Evolutionary conservation across 768 basidiomycete species (phyloP).

Genomic region (Imleria badia): DNA sequence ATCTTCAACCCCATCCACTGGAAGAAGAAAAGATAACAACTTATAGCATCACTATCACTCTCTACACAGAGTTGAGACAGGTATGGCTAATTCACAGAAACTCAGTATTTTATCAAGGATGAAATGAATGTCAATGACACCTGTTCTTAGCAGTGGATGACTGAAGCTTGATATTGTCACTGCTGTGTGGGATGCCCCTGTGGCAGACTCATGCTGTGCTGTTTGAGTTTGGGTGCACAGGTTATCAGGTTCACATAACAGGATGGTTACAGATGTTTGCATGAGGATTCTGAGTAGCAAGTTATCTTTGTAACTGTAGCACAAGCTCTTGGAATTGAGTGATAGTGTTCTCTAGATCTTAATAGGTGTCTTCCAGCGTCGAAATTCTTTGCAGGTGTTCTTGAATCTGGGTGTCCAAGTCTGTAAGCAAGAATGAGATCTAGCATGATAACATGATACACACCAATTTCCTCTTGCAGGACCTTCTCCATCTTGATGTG

Average conservation of each 20-base stretch:
- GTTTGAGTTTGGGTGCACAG: conserved; percentile 84
- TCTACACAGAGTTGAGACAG: conserved; percentile 89
- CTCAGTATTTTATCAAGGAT: conserved; percentile 3
- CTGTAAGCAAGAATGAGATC: conserved; percentile 35
- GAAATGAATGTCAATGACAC: conserved; percentile 35
- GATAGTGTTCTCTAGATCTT: conserved; percentile 88
- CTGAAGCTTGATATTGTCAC: conserved; percentile 91
- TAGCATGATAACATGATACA: conserved; percentile 17
- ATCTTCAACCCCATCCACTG: conserved; percentile 83
- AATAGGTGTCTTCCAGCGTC: conserved; percentile 71
- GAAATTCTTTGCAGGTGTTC: conserved; percentile 67
- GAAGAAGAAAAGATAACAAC: conserved; percentile 92
- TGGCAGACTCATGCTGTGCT: conserved; percentile 78
- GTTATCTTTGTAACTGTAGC: conserved; percentile 73
- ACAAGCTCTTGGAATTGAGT: conserved; percentile 93
- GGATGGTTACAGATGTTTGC: conserved; percentile 10
- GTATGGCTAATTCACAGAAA: too few species aligned
- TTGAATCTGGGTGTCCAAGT: conserved; percentile 64
- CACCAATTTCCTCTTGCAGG: conserved; percentile 87
- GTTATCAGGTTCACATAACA: conserved; percentile 75
- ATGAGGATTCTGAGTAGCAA: background rate
- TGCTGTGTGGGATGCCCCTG: conserved; percentile 84
- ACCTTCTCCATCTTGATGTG: conserved; percentile 92
- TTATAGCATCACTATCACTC: conserved; percentile 84
- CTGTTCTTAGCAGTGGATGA: conserved; percentile 87